Base-by-base conservation (phyloP, 371 early-diverging fungal genomes). In the Conidiobolus coronatus region DNA sequence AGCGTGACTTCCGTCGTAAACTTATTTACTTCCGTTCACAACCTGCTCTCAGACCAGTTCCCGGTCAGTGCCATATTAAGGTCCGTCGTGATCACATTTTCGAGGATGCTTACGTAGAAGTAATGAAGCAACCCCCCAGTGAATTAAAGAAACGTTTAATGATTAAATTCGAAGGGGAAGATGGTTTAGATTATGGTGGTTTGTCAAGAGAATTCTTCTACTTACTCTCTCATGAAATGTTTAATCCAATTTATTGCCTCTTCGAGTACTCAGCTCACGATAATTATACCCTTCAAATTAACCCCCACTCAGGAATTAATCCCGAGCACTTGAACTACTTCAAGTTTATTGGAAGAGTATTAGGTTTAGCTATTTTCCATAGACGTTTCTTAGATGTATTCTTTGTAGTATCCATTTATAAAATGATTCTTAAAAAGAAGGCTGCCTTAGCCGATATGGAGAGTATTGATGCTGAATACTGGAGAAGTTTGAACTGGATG, bases 261-360 rank as follows among this genome's bases (percentile, higher is more conserved):
- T 98, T 98, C 59, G 87, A 92, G 59, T 90, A 91, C 57, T 88
- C 92, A 34, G 92, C 90, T 11, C 89, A 89, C 62, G 92, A 94
- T 65, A 90, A 86, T 52, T 86, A 92, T 63, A 89, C 94, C 35
- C 70, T 91, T 36, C 91, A 93, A 57, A 91, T 94, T 63, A 96
- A 88, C 64, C 90, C 91, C 38, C 79, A 89, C 59, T 90, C 91
- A 23, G 76, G 77, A 44, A 78, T 96, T 52, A 95, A 96, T 63
- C 91, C 97, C 17, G 96, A 98, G 59, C 99, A 98, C 62, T 67
- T 98, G 48, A 83, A 87, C 60, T 95, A 91, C 68, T 98, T 95
- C 68, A 81, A 78, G 59, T 98, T 98, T 58, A 89, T 95, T 54
- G 99, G 99, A 14, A 81, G 99, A 43, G 81, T 92, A 2, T 79